phyloP scores from a whole-genome alignment of 2,329 filamentous ascomycete genomes.

The Fusarium mangiferae region DNA sequence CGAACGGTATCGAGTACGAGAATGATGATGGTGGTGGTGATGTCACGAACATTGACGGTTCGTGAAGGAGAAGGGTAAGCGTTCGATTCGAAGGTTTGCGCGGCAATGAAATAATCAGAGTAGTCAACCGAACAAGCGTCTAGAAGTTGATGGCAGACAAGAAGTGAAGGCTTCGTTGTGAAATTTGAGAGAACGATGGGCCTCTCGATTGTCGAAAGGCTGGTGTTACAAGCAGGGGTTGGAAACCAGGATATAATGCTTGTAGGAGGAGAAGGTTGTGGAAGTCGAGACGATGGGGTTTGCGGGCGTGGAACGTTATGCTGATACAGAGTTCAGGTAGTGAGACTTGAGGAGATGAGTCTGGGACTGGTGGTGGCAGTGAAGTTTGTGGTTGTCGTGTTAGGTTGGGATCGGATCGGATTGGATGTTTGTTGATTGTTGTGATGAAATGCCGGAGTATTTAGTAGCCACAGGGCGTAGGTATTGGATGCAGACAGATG shows the following conservation, averaged over 20 bases:
- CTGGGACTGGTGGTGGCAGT: constrained; percentile 12
- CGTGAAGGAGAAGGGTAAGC: background rate
- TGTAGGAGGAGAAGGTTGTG: constrained; percentile 23
- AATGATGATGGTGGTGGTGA: constrained; percentile 8
- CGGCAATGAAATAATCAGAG: background rate
- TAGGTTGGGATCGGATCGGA: constrained; percentile 3
- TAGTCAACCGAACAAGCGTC: background rate
- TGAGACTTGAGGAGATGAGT: constrained; percentile 31
- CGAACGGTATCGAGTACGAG: constrained; percentile 7
- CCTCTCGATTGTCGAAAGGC: constrained; percentile 26
- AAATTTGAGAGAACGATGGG: constrained; percentile 25
- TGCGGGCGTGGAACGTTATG: constrained; percentile 18
- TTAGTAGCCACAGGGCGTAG: background rate
- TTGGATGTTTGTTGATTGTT: constrained; percentile 28
- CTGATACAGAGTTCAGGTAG: constrained; percentile 16
- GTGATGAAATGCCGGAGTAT: background rate
- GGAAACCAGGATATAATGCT: constrained; percentile 26
- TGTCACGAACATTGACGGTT: constrained; percentile 35
- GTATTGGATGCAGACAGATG: background rate
- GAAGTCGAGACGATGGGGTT: constrained; percentile 9
- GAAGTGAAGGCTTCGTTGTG: constrained; percentile 16
- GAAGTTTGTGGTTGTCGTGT: background rate
- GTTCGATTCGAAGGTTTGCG: background rate
- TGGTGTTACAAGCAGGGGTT: constrained; percentile 39
- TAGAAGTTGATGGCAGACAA: background rate